phyloP scores from a whole-genome alignment of 2,329 filamentous ascomycete species.

The Harringtonia lauricola region DNA sequence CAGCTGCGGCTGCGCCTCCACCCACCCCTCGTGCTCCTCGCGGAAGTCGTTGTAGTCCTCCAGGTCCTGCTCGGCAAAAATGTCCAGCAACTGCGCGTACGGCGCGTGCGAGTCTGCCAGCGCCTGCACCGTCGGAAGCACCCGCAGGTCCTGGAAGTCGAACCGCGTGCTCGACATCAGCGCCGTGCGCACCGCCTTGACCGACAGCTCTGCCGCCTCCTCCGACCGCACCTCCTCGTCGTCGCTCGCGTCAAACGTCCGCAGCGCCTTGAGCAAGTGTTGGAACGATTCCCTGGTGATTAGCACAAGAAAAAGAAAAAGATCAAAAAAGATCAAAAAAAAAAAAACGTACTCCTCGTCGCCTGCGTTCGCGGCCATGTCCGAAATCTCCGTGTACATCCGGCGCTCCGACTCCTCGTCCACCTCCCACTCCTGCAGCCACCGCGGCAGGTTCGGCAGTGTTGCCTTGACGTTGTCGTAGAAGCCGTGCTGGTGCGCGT shows the following conservation, averaged over 20 bases:
- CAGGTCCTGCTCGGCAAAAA: conserved; percentile 87
- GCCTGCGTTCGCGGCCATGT: conserved; percentile 66
- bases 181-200: conserved; percentile 43
- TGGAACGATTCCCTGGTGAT: conserved; percentile 47
- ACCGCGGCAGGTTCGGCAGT: conserved; percentile 69
- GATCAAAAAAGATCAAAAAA: neutral
- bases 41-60: conserved; percentile 95
- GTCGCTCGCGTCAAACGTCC: conserved; percentile 46
- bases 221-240: conserved; percentile 44
- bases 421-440: conserved; percentile 75
- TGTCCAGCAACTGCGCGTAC: conserved; percentile 86
- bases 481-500: conserved; percentile 63
- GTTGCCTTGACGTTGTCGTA: conserved; percentile 80
- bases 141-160: conserved; percentile 72
- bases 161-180: conserved; percentile 45
- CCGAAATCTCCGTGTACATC: conserved; percentile 72
- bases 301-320: conserved; percentile 2
- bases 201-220: conserved; percentile 48
- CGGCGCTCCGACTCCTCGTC: conserved; percentile 75
- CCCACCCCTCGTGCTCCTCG: conserved; percentile 77
- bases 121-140: conserved; percentile 73
- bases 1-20: conserved; percentile 64
- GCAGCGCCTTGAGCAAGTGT: conserved; percentile 52
- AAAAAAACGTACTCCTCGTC: conserved; percentile 48
- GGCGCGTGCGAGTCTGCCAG: conserved; percentile 74